phyloP scores from a whole-genome alignment of 2,329 filamentous ascomycete species.

The Diplodia sapinea region DNA sequence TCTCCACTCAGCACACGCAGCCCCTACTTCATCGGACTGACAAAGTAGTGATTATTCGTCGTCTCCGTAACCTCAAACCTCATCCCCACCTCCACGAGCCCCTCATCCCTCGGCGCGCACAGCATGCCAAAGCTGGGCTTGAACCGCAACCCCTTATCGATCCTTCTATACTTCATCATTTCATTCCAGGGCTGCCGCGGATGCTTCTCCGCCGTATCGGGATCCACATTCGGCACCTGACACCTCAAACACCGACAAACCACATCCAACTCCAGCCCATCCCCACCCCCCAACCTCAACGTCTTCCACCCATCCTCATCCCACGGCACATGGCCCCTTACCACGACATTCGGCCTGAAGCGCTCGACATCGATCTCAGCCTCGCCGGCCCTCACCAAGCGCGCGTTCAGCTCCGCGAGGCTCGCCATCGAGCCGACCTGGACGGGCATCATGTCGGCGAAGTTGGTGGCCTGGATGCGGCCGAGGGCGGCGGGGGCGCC shows the following conservation, averaged over 20 bases:
- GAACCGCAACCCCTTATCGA: conserved; percentile 66
- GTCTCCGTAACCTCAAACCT: conserved; percentile 63
- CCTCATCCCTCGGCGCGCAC: conserved; percentile 64
- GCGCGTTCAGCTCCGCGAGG: conserved; percentile 63
- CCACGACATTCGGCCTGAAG: conserved; percentile 68
- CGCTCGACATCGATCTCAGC: conserved; percentile 63
- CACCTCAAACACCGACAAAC: conserved; percentile 66
- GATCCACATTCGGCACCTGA: conserved; percentile 69
- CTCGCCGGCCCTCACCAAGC: conserved; percentile 52
- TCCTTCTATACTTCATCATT: conserved; percentile 64
- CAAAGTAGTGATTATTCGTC: conserved; percentile 61
- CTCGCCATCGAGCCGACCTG: conserved; percentile 63
- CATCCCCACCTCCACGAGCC: conserved; percentile 63
- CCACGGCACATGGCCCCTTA: conserved; percentile 63
- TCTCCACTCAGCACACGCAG: background rate
- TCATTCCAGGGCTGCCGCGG: conserved; percentile 66
- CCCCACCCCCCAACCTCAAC: conserved; percentile 52
- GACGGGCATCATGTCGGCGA: conserved; percentile 65
- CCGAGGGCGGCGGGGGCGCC: conserved; percentile 61
- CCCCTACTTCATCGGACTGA: conserved; percentile 45
- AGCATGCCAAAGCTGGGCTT: conserved; percentile 73
- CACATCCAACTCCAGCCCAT: conserved; percentile 59
- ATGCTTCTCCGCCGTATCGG: conserved; percentile 65
- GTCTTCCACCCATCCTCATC: conserved; percentile 69
- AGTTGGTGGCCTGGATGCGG: conserved; percentile 60